Evolutionary conservation across 371 early-diverging fungal genomes (phyloP).

Genomic region (Mortierella sp.): DNA sequence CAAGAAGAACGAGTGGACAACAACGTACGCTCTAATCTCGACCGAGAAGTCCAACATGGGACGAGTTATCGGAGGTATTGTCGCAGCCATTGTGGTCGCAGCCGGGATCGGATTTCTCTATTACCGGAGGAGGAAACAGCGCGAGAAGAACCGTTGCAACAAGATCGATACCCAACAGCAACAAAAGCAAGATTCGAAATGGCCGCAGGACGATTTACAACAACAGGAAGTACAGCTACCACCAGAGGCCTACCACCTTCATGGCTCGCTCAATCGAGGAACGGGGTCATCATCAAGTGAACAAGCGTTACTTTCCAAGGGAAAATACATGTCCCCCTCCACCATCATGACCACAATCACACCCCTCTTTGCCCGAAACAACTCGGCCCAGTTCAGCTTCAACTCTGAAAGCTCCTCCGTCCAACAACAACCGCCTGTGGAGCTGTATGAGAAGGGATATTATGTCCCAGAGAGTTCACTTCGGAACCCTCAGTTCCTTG

Average conservation of each 20-base stretch:
- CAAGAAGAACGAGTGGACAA: background rate
- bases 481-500: background rate
- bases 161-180: background rate
- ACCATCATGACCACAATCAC: background rate
- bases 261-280: background rate
- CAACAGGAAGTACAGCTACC: background rate
- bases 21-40: background rate
- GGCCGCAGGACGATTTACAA: background rate
- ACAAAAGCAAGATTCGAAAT: background rate
- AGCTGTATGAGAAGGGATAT: slow-evolving; percentile 3
- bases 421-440: background rate
- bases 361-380: slow-evolving; percentile 6
- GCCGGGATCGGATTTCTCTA: background rate
- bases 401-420: background rate
- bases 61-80: background rate
- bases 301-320: background rate
- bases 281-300: background rate
- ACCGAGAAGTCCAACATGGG: background rate
- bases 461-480: background rate
- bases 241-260: background rate
- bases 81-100: background rate
- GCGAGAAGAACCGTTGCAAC: background rate
- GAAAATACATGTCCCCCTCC: background rate
- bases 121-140: background rate
- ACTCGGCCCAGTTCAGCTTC: background rate